Percentiles rank a stretch among this genome's conserved stretches.
phyloP scores from a whole-genome alignment of 2,329 filamentous ascomycete genomes.

The Ophiocordyceps camponoti-leonardi region DNA sequence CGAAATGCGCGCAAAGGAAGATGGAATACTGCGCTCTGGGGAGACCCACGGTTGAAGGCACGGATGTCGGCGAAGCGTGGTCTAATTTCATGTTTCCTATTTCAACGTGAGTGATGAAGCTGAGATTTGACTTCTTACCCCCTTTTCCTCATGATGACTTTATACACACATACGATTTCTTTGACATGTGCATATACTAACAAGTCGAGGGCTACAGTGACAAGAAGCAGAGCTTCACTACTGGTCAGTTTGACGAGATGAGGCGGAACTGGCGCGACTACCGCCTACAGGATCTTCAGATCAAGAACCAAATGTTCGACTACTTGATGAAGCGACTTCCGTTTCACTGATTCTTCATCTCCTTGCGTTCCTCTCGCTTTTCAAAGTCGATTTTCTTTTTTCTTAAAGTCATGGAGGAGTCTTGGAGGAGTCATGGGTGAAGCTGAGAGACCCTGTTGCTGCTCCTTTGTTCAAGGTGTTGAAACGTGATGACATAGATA shows the following conservation, averaged over 20 bases:
- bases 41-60: background rate
- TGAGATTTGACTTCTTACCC: too few relatives aligned
- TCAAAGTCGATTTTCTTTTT: too few relatives aligned
- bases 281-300: background rate
- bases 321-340: background rate
- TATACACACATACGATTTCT: too few relatives aligned
- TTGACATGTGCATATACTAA: background rate
- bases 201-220: background rate
- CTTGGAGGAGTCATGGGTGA: too few relatives aligned
- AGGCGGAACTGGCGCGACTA: background rate
- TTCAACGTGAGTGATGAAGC: background rate
- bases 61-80: background rate
- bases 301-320: background rate
- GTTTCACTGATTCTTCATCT: background rate
- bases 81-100: background rate
- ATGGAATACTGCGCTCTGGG: background rate
- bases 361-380: background rate
- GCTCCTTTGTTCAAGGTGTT: too few relatives aligned
- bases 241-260: background rate
- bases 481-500: background rate
- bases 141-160: too few relatives aligned
- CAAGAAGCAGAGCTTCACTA: background rate
- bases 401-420: background rate
- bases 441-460: too few relatives aligned
- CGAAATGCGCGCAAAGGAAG: background rate